Base-by-base conservation (phyloP, 1,139 yeast species). In the Nakaseomyces glabratus region DNA sequence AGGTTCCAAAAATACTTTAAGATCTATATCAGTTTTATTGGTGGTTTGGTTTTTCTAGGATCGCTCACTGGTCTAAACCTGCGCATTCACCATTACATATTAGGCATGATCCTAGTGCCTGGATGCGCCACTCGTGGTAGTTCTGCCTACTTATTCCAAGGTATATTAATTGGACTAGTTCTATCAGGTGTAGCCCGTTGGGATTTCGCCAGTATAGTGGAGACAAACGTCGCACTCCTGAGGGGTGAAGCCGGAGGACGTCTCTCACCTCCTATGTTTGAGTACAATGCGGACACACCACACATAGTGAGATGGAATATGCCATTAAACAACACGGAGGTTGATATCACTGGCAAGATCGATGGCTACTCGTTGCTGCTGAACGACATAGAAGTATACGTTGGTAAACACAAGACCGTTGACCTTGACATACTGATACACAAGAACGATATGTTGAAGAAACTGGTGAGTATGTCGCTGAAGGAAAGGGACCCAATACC, bases 181-280 rank as follows among this genome's bases (percentile, higher is more conserved):
- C 66, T 86, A 6, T 80, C 90, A 15, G 98, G 98, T 0, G 75
- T 85, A 2, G 76, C 94, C 0, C 66, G 93, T 40, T 88, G 98
- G 98, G 96, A 93, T 35, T 76, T 81, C 50, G 97, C 93, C 2
- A 77, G 95, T 15, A 76, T 88, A 39, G 75, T 82, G 2, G 95
- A 88, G 52, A 85, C 96, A 0, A 71, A 71, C 31, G 62, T 68
- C 9, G 71, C 85, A 10, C 59, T 86, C 33, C 60, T 75, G 41
- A 63, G 95, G 45, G 81, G 81, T 18, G 95, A 84, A 45, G 94
- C 94, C 0, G 65, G 72, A 28, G 82, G 81, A 0, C 45, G 55
- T 4, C 40, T 73, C 6, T 46, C 58, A n/a, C 82, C 85, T 1
- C 93, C 94, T 0, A 47, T 47, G 1, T 65, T 79, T 36, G 23